Evolutionary conservation across 2,329 filamentous ascomycete genomes (phyloP).

Genomic region (Colletotrichum tropicale): DNA sequence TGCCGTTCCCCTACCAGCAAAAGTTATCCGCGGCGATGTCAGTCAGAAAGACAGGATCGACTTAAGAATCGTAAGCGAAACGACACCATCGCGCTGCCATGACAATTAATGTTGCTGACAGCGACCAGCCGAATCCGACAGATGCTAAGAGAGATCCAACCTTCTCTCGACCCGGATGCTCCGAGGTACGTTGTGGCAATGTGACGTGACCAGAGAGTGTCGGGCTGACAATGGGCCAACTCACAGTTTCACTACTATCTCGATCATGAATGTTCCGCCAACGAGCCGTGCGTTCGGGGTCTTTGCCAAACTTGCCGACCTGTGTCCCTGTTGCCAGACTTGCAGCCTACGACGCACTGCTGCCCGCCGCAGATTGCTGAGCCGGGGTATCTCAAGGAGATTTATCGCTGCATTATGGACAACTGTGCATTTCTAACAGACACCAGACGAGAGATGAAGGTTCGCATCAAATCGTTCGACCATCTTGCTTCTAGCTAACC

Average conservation of each 20-base stretch:
- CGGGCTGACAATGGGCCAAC: not conserved
- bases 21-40: slow-evolving; percentile 13
- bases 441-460: slow-evolving; percentile 18
- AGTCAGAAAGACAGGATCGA: slow-evolving; percentile 15
- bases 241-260: slow-evolving; percentile 19
- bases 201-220: not conserved
- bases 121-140: not conserved
- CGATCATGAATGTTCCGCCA: slow-evolving; percentile 13
- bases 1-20: slow-evolving; percentile 8
- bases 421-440: slow-evolving; percentile 17
- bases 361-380: slow-evolving; percentile 13
- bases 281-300: slow-evolving; percentile 17
- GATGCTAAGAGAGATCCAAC: slow-evolving; percentile 1
- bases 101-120: not conserved
- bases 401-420: slow-evolving; percentile 20
- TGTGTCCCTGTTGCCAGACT: slow-evolving; percentile 10
- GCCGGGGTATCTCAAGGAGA: slow-evolving; percentile 17
- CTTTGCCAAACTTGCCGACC: slow-evolving; percentile 13
- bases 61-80: slow-evolving; percentile 6
- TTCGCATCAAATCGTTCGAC: not conserved
- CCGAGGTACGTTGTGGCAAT: slow-evolving; percentile 2
- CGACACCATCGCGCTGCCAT: not conserved
- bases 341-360: slow-evolving; percentile 12
- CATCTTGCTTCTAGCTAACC: not conserved
- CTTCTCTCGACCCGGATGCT: slow-evolving; percentile 15